Evolutionary conservation across 1,284 basidiomycete genomes (phyloP).

Genomic region (Leucoagaricus sp.): DNA sequence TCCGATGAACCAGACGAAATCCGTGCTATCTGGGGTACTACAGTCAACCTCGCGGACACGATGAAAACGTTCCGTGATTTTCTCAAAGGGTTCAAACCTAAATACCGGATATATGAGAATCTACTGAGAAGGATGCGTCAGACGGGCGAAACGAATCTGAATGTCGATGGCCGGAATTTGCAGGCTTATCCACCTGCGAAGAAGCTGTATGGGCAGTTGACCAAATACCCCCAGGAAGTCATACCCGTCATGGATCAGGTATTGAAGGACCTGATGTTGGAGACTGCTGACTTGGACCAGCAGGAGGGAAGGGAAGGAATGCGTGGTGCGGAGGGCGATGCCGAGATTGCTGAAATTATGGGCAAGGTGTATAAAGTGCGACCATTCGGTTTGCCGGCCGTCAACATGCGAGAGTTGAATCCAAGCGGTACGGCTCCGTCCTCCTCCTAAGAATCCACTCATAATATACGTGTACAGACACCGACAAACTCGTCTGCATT

Average conservation of each 20-base stretch:
- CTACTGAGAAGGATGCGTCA: conserved; percentile 88
- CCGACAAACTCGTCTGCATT: conserved; percentile 94
- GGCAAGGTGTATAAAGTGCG: conserved; percentile 87
- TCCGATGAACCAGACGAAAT: conserved; percentile 78
- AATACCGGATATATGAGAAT: conserved; percentile 84
- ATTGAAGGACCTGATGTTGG: conserved; percentile 88
- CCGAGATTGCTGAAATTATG: conserved; percentile 81
- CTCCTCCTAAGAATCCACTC: background rate
- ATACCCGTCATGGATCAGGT: conserved; percentile 97
- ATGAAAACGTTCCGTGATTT: conserved; percentile 93
- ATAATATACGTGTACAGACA: conserved; percentile 57
- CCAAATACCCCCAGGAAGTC: conserved; percentile 96
- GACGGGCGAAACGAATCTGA: conserved; percentile 91
- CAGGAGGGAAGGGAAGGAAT: conserved; percentile 68
- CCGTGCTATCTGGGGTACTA: conserved; percentile 96
- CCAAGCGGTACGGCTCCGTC: conserved; percentile 65
- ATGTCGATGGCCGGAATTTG: conserved; percentile 90
- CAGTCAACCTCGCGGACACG: conserved; percentile 86
- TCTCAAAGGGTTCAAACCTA: conserved; percentile 90
- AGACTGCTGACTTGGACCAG: conserved; percentile 78
- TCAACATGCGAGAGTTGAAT: conserved; percentile 92
- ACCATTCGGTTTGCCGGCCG: conserved; percentile 81
- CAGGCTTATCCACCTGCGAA: conserved; percentile 84
- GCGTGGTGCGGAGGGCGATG: conserved; percentile 70
- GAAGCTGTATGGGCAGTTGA: conserved; percentile 78